Evolutionary conservation across 1,284 basidiomycete genomes (phyloP).

Genomic region (Cystobasidium slooffiae): DNA sequence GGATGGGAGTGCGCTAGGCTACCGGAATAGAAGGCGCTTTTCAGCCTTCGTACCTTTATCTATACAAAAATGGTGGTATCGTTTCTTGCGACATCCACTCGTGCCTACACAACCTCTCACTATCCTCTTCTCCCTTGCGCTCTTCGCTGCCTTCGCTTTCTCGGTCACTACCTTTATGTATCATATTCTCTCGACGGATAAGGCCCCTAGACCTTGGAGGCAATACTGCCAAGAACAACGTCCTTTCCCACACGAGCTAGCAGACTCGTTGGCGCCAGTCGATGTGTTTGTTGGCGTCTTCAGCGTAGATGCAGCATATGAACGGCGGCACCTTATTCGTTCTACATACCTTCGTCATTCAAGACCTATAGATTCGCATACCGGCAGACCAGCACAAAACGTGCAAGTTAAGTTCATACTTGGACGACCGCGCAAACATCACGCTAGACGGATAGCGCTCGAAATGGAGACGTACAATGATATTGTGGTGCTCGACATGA

Average conservation of each 20-base stretch:
- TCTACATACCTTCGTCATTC: constrained; percentile 84
- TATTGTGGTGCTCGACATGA: constrained; percentile 78
- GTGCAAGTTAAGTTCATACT: constrained; percentile 90
- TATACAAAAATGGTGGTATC: constrained; percentile 47
- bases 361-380: constrained; percentile 55
- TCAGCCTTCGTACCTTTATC: constrained; percentile 33
- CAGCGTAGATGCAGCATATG: constrained; percentile 80
- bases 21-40: constrained; percentile 20
- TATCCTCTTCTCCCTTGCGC: constrained; percentile 74
- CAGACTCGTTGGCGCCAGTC: constrained; percentile 77
- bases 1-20: constrained; percentile 18
- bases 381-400: constrained; percentile 63
- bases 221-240: constrained; percentile 70
- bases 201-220: constrained; percentile 90
- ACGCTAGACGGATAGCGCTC: constrained; percentile 76
- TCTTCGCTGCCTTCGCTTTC: constrained; percentile 61
- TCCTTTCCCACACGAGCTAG: constrained; percentile 58
- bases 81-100: constrained; percentile 71
- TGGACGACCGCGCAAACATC: constrained; percentile 78
- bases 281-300: constrained; percentile 91
- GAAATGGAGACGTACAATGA: constrained; percentile 95
- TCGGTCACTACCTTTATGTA: constrained; percentile 71
- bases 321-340: constrained; percentile 85
- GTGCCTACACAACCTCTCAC: constrained; percentile 79
- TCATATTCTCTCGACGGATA: constrained; percentile 93